Percentiles rank a stretch among this genome's conserved stretches.
These are phyloP conservation scores for Postia placenta DNA, from an alignment of 768 basidiomycete genomes.

Conservation along the genomic window DNA sequence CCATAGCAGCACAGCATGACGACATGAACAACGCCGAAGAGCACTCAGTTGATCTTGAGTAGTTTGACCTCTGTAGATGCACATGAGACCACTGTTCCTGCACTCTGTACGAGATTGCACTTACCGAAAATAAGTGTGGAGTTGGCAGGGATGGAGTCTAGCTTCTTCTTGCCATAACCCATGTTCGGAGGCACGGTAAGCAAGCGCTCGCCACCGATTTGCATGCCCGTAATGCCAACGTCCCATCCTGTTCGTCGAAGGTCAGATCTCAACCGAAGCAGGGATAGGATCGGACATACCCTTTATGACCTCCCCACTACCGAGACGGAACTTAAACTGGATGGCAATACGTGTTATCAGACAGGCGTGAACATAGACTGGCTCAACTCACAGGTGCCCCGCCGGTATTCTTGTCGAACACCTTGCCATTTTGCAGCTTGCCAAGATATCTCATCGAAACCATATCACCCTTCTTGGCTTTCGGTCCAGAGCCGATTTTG, in stretches of 20 bases:
- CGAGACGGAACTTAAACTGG: slow-evolving; percentile 75
- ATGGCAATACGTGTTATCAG: slow-evolving; percentile 1
- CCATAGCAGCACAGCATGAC: too few species aligned
- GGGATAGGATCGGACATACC: slow-evolving; percentile 34
- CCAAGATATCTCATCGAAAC: slow-evolving; percentile 91
- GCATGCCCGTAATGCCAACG: slow-evolving; percentile 88
- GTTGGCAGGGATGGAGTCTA: slow-evolving; percentile 64
- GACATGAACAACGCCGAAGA: not conserved
- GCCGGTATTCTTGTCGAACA: slow-evolving; percentile 77
- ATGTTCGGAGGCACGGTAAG: slow-evolving; percentile 68
- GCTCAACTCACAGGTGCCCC: slow-evolving; percentile 70
- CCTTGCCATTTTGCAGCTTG: slow-evolving; percentile 69
- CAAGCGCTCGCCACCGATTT: slow-evolving; percentile 80
- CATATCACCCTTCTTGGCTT: slow-evolving; percentile 80
- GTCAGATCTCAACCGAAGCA: not conserved
- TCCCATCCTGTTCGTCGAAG: slow-evolving; percentile 86
- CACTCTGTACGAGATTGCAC: slow-evolving; percentile 19
- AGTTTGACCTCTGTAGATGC: slow-evolving; percentile 61
- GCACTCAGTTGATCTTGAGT: slow-evolving; percentile 53
- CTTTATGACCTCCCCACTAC: slow-evolving; percentile 89
- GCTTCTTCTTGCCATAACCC: slow-evolving; percentile 65
- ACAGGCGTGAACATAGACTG: not conserved
- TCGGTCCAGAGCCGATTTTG: slow-evolving; percentile 77
- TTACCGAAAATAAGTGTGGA: slow-evolving; percentile 79
- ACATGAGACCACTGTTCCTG: slow-evolving; percentile 1